Evolutionary conservation across 768 basidiomycete species (phyloP).

Genomic region (Boletus eberwhitei): DNA sequence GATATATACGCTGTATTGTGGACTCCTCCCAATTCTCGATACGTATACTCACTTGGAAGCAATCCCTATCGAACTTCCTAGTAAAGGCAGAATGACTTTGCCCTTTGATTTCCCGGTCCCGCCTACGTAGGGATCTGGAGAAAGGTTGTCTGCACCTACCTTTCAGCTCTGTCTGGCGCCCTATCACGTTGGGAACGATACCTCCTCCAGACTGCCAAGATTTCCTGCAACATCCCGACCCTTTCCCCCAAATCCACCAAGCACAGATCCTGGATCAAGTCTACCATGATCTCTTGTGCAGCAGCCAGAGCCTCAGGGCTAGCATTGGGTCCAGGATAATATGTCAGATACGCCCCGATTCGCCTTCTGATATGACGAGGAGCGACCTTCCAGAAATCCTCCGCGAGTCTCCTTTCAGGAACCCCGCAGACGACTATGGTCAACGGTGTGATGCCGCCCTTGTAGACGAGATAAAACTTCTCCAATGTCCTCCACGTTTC

Average conservation of each 20-base stretch:
- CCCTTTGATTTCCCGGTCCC: too few relatives aligned
- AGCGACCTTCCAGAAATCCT: conserved; percentile 9
- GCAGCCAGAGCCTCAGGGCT: conserved; percentile 1
- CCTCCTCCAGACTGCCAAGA: conserved; percentile 17
- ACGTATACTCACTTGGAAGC: background rate
- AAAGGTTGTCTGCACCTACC: background rate
- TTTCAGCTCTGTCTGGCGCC: background rate
- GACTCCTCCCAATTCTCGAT: conserved; percentile 3
- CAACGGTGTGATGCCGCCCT: conserved; percentile 14
- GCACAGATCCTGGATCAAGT: conserved; percentile 11
- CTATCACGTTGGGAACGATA: conserved; percentile 15
- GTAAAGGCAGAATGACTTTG: background rate
- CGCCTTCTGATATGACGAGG: conserved; percentile 9
- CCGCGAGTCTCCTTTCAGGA: conserved; percentile 5
- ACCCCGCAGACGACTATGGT: conserved; percentile 16
- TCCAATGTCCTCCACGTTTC: conserved; percentile 15
- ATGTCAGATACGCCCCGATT: conserved; percentile 6
- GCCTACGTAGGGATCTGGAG: background rate
- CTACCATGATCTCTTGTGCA: conserved; percentile 12
- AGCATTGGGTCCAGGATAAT: conserved; percentile 13
- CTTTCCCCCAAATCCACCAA: conserved; percentile 16
- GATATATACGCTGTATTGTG: conserved; percentile 10
- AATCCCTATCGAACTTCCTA: background rate
- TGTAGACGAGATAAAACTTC: conserved; percentile 12
- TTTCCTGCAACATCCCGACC: conserved; percentile 12